Base-by-base conservation (phyloP, 2,329 filamentous ascomycete species). In the Penicillium sp. region DNA sequence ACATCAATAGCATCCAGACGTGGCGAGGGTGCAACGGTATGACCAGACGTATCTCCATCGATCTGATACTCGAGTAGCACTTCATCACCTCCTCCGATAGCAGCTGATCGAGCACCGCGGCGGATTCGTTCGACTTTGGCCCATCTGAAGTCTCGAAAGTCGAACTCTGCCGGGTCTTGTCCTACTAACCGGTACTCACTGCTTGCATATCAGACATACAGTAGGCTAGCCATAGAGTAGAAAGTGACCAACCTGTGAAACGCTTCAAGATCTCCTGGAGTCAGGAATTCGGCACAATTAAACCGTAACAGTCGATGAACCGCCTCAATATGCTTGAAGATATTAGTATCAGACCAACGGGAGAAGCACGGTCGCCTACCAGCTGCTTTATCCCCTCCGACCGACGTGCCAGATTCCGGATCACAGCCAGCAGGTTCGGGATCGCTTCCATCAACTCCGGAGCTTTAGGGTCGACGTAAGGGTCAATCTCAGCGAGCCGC, bases 81-180 rank as follows among this genome's bases (percentile, higher is more conserved):
- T 30, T 51, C 46, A 33, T 51, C 30, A 16, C 52, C 26, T 4
- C 19, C 33, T 6, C 37, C 22, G n/a, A 25, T 40, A 35, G 33
- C 52, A 38, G 30, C 46, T 4, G 46, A 26, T 28, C 25, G 33
- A 28, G 33, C 37, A 8, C 52, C 60, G 7, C 59, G 63, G 13
- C 61, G 61, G 26, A 67, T 48, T 14, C 65, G 57, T 45, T 68
- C 65, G 3, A 66, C 43, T 26, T 65, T 67, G 11, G 65, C 65
- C 61, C 59, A 63, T 25, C 59, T 58, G 40, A 68, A 68, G 30
- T 68, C 65, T 5, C 63, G 63, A 52, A 68, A 68, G 54, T 68
- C 66, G 48, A 58, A 68, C 42, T 68, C 66, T 4, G 61, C 65
- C 5, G 46, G 42, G 13, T 68, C 66, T 33, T 64, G 61, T 38